phyloP scores from a whole-genome alignment of 345 rosid genomes.

The Cardamine resedifolia region DNA sequence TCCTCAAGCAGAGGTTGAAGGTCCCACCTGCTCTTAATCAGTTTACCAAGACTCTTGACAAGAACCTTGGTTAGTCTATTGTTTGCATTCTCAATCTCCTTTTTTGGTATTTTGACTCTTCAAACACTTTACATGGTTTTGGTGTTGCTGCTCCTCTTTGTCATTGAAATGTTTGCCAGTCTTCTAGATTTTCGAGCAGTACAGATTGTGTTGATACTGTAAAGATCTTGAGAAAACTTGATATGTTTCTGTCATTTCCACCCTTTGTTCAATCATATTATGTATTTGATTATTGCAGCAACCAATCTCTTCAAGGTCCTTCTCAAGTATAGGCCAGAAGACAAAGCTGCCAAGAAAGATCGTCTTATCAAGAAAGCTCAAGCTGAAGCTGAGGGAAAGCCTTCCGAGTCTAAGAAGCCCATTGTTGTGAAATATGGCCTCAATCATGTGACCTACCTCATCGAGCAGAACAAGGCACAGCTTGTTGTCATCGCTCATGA shows the following conservation, averaged over 20 bases:
- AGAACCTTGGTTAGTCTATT: constrained; percentile 58
- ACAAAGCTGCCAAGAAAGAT: constrained; percentile 70
- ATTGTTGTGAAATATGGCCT: constrained; percentile 71
- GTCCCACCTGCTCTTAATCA: constrained; percentile 87
- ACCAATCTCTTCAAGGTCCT: constrained; percentile 58
- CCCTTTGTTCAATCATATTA: not conserved
- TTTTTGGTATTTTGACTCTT: not conserved
- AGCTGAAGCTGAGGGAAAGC: constrained; percentile 68
- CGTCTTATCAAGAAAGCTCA: constrained; percentile 64
- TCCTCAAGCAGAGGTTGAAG: constrained; percentile 80
- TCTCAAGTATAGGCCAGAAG: constrained; percentile 71
- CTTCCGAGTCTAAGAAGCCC: constrained; percentile 65
- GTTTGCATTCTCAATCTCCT: not conserved
- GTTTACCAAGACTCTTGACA: constrained; percentile 92
- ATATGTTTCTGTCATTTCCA: not conserved
- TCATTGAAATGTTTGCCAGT: too few species aligned
- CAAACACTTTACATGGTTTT: not conserved
- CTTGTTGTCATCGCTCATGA: constrained; percentile 82
- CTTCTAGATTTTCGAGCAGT: too few species aligned
- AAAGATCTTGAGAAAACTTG: not conserved
- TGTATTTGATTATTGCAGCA: constrained; percentile 45
- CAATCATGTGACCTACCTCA: constrained; percentile 73
- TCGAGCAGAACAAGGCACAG: constrained; percentile 80
- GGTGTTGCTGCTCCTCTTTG: not conserved
- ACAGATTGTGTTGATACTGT: not conserved